A percentile compares a stretch with the other conserved stretches of the same genome.
These are phyloP conservation scores for Rhynchospora pubera DNA, from an alignment of 176 grass and related monocot genomes.

Conservation along the genomic window DNA sequence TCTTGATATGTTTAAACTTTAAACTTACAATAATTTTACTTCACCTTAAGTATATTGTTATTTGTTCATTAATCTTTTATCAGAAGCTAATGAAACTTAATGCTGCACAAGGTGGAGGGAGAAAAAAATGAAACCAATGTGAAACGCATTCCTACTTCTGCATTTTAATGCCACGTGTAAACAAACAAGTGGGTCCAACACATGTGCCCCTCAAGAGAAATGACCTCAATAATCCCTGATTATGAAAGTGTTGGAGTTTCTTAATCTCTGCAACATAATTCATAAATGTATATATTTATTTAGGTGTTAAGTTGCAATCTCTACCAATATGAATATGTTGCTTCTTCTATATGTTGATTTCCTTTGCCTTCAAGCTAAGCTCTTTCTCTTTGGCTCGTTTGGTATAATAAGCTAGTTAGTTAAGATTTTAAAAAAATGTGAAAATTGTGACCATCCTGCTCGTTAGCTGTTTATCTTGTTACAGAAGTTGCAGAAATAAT, in stretches of 20 bases:
- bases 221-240: constrained; percentile 2
- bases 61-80: neutral
- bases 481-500: neutral
- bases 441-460: neutral
- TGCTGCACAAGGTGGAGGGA: neutral
- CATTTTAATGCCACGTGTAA: constrained; percentile 3
- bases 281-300: neutral
- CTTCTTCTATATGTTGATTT: neutral
- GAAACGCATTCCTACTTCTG: constrained; percentile 7
- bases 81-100: neutral
- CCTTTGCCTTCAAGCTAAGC: constrained; percentile 20
- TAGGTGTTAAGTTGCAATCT: constrained; percentile 26
- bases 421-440: neutral
- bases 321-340: constrained; percentile 27
- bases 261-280: constrained; percentile 15
- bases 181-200: constrained; percentile 18
- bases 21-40: too few species aligned
- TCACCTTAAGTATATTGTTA: too few species aligned
- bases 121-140: neutral
- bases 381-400: neutral
- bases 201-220: constrained; percentile 9
- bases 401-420: neutral
- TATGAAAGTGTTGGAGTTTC: constrained; percentile 9
- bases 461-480: neutral
- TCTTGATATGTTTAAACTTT: too few species aligned